Evolutionary conservation across 2,329 filamentous ascomycete species (phyloP).

Genomic region (Neofusicoccum umdonicola): DNA sequence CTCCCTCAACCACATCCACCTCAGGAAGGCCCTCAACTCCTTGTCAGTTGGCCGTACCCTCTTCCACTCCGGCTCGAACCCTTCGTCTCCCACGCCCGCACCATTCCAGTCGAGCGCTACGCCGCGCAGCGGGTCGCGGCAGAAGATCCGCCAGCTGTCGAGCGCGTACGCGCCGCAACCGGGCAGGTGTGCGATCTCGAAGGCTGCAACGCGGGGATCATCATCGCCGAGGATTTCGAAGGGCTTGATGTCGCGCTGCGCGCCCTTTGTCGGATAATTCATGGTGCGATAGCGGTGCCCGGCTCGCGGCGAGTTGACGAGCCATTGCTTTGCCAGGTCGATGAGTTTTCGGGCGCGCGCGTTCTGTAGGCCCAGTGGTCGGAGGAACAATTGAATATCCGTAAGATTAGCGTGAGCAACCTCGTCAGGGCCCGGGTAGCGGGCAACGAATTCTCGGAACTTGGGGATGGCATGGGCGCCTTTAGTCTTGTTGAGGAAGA

Average conservation of each 20-base stretch:
- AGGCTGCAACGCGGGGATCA: constrained; percentile 53
- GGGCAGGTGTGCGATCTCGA: constrained; percentile 85
- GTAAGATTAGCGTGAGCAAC: constrained; percentile 48
- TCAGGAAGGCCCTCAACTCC: constrained; percentile 79
- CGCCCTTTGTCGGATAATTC: constrained; percentile 36
- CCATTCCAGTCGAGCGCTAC: constrained; percentile 67
- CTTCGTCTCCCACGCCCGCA: constrained; percentile 35
- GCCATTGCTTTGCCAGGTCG: constrained; percentile 67
- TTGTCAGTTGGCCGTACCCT: constrained; percentile 80
- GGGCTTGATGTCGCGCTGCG: constrained; percentile 41
- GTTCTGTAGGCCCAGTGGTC: constrained; percentile 30
- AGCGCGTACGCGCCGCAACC: constrained; percentile 72
- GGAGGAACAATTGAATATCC: constrained; percentile 25
- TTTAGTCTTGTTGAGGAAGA: constrained; percentile 79
- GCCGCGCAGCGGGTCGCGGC: constrained; percentile 72
- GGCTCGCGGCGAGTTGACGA: constrained; percentile 59
- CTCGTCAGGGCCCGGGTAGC: constrained; percentile 64
- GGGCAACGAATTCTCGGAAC: constrained; percentile 65
- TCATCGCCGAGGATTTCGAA: constrained; percentile 43
- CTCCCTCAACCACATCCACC: constrained; percentile 90
- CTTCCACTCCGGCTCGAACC: constrained; percentile 87
- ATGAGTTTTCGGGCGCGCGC: constrained; percentile 65
- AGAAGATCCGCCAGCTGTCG: constrained; percentile 93
- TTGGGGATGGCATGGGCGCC: constrained; percentile 73
- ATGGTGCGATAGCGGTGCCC: constrained; percentile 57